Percentiles rank a stretch among this genome's conserved stretches.
Conservation (phyloP, 2,329 filamentous ascomycete species). For the Orbilia quercus region DNA sequence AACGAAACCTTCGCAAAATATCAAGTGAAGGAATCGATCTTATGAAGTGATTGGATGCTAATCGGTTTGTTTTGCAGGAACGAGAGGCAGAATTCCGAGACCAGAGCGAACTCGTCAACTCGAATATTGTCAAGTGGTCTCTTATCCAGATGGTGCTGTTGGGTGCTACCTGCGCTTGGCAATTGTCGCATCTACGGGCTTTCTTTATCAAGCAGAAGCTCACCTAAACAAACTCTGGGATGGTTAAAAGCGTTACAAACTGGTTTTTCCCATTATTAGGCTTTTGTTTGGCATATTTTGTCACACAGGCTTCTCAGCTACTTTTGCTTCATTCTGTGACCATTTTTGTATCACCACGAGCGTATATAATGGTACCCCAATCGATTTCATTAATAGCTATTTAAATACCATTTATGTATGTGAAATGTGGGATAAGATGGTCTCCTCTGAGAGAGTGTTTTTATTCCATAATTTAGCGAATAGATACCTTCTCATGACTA, state of each 20-base stretch:
- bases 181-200: constrained; percentile 90
- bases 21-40: too few species aligned
- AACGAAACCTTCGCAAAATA: too few species aligned
- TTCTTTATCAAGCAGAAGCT: constrained; percentile 99
- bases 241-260: constrained; percentile 14
- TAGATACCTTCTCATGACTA: constrained; percentile 8
- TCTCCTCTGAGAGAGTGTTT: too few species aligned
- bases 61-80: too few species aligned
- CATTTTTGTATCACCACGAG: constrained; percentile 14
- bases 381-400: constrained; percentile 15
- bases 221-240: constrained; percentile 70
- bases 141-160: constrained; percentile 87
- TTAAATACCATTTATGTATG: neutral
- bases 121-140: constrained; percentile 92
- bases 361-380: constrained; percentile 19
- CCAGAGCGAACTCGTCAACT: constrained; percentile 93
- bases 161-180: constrained; percentile 91
- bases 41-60: too few species aligned
- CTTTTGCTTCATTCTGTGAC: neutral
- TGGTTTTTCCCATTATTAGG: neutral
- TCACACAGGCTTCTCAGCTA: neutral
- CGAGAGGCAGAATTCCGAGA: constrained; percentile 98
- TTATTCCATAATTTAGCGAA: too few species aligned
- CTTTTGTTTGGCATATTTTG: neutral
- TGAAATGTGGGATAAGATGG: too few species aligned